These are phyloP conservation scores for Eucalyptus decipiens DNA, from an alignment of 345 rosid species.

Conservation along the genomic window DNA sequence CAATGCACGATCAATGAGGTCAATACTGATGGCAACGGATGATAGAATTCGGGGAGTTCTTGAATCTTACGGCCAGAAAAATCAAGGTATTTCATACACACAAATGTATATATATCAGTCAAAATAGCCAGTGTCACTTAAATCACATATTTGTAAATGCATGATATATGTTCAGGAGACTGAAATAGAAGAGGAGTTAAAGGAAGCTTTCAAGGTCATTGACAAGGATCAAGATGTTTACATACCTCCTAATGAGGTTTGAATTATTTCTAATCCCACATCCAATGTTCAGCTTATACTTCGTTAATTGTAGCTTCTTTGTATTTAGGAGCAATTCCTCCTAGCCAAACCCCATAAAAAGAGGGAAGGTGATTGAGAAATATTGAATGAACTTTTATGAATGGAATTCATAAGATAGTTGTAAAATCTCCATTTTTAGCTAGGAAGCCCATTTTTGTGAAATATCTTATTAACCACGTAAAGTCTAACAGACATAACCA, in stretches of 20 bases:
- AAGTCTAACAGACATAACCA: neutral
- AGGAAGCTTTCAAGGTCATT: constrained; percentile 57
- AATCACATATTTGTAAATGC: neutral
- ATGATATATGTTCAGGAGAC: constrained; percentile 11
- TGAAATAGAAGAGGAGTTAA: constrained; percentile 40
- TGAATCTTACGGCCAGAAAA: constrained; percentile 60
- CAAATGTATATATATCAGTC: no score
- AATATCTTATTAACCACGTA: neutral
- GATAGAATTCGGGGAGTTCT: constrained; percentile 51
- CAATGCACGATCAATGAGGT: constrained; percentile 41
- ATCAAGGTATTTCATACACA: constrained; percentile 22
- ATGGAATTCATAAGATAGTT: neutral
- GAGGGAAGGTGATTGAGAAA: neutral
- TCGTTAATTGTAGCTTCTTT: neutral
- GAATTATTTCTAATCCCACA: neutral
- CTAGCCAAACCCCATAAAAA: neutral
- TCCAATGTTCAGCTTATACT: neutral
- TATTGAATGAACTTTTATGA: neutral
- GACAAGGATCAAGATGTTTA: constrained; percentile 58
- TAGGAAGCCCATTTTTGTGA: neutral
- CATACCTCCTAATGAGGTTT: constrained; percentile 51
- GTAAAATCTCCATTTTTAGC: neutral
- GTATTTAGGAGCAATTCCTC: neutral
- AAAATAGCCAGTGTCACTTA: neutral
- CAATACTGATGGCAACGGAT: constrained; percentile 39